phyloP scores from a whole-genome alignment of 768 basidiomycete genomes.

The Collybia nuda region DNA sequence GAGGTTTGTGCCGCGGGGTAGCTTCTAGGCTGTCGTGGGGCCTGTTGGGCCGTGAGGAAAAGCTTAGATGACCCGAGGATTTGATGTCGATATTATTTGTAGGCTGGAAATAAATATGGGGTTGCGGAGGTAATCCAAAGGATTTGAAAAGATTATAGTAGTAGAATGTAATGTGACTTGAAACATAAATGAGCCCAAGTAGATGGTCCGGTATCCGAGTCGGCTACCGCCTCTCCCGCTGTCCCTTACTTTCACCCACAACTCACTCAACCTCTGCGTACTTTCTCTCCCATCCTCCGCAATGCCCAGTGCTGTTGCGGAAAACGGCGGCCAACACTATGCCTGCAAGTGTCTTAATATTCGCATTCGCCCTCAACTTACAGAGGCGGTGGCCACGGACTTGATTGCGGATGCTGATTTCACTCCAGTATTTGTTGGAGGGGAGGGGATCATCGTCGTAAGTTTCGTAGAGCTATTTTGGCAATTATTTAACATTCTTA shows the following conservation, averaged over 20 bases:
- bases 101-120: constrained; percentile 1
- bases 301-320: constrained; percentile 29
- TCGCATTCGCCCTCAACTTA: constrained; percentile 43
- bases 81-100: background rate
- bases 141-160: constrained; percentile 5
- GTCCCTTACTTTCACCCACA: constrained; percentile 18
- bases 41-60: background rate
- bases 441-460: constrained; percentile 68
- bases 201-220: constrained; percentile 36
- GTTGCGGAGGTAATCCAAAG: constrained; percentile 12
- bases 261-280: constrained; percentile 15
- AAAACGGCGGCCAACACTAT: constrained; percentile 27
- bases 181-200: constrained; percentile 11
- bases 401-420: constrained; percentile 40
- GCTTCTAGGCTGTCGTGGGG: background rate
- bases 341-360: constrained; percentile 77
- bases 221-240: constrained; percentile 32
- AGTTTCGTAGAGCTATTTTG: constrained; percentile 22
- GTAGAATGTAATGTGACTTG: constrained; percentile 6
- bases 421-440: constrained; percentile 58
- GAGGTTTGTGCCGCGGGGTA: constrained; percentile 11
- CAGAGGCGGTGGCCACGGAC: constrained; percentile 30
- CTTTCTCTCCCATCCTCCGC: constrained; percentile 7
- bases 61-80: background rate
- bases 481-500: constrained; percentile 7